These are phyloP conservation scores for Ogataea sp. DNA, from an alignment of 805 yeast genomes.

Conservation along the genomic window DNA sequence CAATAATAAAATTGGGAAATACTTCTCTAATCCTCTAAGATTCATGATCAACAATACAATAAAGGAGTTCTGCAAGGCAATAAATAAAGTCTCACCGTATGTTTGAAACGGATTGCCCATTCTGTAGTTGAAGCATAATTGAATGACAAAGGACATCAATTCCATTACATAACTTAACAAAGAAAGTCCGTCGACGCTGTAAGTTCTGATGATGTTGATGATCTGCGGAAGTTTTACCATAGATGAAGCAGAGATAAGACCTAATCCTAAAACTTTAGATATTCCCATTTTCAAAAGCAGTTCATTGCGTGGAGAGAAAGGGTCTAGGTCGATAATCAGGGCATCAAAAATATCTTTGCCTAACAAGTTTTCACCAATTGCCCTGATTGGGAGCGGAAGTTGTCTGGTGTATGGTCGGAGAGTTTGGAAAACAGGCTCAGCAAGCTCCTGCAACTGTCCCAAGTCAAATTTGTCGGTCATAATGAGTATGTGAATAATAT, in stretches of 20 bases:
- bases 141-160: slow-evolving; percentile 22
- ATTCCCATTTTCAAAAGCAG: slow-evolving; percentile 21
- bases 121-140: slow-evolving; percentile 29
- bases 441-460: slow-evolving; percentile 1
- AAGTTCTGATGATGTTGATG: slow-evolving; percentile 20
- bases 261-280: slow-evolving; percentile 26
- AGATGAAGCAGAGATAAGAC: slow-evolving; percentile 27
- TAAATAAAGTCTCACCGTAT: slow-evolving; percentile 30
- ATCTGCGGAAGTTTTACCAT: slow-evolving; percentile 35
- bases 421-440: slow-evolving; percentile 9
- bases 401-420: slow-evolving; percentile 10
- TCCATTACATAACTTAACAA: slow-evolving; percentile 25
- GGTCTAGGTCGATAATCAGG: slow-evolving; percentile 17
- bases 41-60: slow-evolving; percentile 23
- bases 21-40: slow-evolving; percentile 2
- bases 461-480: background rate
- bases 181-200: slow-evolving; percentile 29
- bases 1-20: slow-evolving; percentile 1
- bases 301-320: slow-evolving; percentile 13
- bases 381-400: slow-evolving; percentile 16
- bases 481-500: background rate
- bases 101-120: slow-evolving; percentile 26
- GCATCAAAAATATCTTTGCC: slow-evolving; percentile 19
- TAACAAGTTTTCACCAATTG: slow-evolving; percentile 16
- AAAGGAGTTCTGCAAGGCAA: slow-evolving; percentile 27